phyloP scores from a whole-genome alignment of 2,329 filamentous ascomycete genomes.

The Metarhizium sp. region DNA sequence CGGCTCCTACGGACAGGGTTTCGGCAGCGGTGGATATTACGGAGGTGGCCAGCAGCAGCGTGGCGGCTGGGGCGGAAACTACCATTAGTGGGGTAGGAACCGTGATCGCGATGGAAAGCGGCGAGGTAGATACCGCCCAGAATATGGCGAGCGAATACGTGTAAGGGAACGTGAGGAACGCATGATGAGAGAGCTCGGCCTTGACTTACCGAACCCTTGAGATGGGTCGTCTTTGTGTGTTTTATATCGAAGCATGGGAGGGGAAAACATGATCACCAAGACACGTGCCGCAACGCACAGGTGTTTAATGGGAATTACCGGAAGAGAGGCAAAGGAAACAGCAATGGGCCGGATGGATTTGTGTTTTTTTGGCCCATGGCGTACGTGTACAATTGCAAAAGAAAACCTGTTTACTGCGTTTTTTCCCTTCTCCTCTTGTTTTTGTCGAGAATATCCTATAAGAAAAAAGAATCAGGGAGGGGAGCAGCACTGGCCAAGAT shows the following conservation, averaged over 20 bases:
- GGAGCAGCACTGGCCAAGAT: constrained; percentile 14
- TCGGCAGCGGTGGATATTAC: constrained; percentile 39
- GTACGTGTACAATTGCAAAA: constrained; percentile 28
- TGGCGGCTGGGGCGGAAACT: constrained; percentile 52
- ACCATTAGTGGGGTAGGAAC: constrained; percentile 35
- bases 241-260: constrained; percentile 15
- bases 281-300: constrained; percentile 10
- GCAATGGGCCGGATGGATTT: constrained; percentile 5
- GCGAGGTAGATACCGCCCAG: constrained; percentile 7
- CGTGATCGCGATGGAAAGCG: constrained; percentile 18
- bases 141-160: constrained; percentile 2
- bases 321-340: constrained; percentile 5
- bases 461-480: constrained; percentile 17
- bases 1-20: constrained; percentile 41
- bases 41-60: constrained; percentile 33
- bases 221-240: constrained; percentile 4
- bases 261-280: constrained; percentile 23
- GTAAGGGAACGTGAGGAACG: constrained; percentile 6
- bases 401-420: constrained; percentile 11
- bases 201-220: constrained; percentile 7
- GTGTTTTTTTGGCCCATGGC: constrained; percentile 12
- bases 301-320: constrained; percentile 6
- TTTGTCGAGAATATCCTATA: constrained; percentile 21
- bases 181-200: constrained; percentile 10
- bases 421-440: constrained; percentile 11